Base-by-base conservation (phyloP, 768 basidiomycete species). In the Trichaptum fuscoviolaceum region DNA sequence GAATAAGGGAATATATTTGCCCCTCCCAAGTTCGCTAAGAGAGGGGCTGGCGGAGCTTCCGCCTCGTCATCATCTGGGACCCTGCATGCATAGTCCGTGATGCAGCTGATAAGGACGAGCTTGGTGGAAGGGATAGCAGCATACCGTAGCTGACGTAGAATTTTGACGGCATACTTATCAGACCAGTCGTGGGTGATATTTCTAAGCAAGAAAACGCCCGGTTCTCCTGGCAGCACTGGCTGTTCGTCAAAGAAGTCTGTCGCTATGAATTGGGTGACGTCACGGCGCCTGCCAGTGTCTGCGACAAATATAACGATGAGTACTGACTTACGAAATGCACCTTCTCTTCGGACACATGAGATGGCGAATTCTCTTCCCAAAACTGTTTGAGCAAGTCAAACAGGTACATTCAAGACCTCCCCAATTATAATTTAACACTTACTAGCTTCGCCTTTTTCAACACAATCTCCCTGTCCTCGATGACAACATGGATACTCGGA, bases 131-230 rank as follows among this genome's bases (percentile, higher is more conserved):
- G 69, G 5, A 57, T 66, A 0, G 75, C 72, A 20, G 68, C 69
- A 7, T 62, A 68, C 35, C 76, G 71, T 20, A 76, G 67, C 10
- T 66, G 65, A 27, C 65, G 64, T 42, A 77, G 64, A 57, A 77
- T 74, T 61, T 68, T 72, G 36, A 69, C 18, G 59, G 63, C 66
- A 62, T 75, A 74, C 7, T 73, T 67, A 66, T 78, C 78, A 0
- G 77, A 64, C 77, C 77, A 78, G 66, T 77, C 75, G 65, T 79
- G 77, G 17, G 74, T 57, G 59, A 78, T 71, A 35, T 57, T 64
- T 23, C 72, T 67, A n/a, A 77, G 62, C 52, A 76, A 35, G 68
- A 72, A 76, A 8, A 77, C 70, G 20, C 76, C 70, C 0, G 74
- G 66, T 58, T 65, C 76, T 70, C 64, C 71, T 64, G 75, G 76